Base-by-base conservation (phyloP, 192 early-diverging fungal species). In the Physocladia obscura region DNA sequence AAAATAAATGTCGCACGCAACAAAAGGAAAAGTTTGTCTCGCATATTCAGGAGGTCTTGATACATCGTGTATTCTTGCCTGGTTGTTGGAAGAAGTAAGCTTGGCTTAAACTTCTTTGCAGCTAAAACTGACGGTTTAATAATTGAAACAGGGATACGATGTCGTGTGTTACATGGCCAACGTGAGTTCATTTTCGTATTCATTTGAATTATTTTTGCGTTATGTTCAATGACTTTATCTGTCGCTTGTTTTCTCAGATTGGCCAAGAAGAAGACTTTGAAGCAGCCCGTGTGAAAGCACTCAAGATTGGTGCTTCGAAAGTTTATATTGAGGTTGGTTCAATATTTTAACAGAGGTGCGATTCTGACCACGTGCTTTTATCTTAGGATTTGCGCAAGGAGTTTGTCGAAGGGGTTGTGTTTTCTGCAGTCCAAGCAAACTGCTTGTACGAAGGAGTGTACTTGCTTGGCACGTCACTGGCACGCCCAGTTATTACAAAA, bases 181-280 rank as follows among this genome's bases (percentile, higher is more conserved):
- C 80, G 63, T 65, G 49, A 17, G 63, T 51, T 49, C 8, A 13
- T 13, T 29, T 63, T 27, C n/a, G 19, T 19, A 3, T 49, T 48
- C 29, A 1, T 48, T 13, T 63, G 19, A 15, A n/a, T n/a, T n/a
- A n/a, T n/a, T n/a, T n/a, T n/a, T n/a, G n/a, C n/a, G n/a, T n/a
- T 15, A 29, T 37, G 61, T 26, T 63, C 15, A 63, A 22, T 35
- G 44, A 13, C 24, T 59, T 2, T 15, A 55, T 11, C 24, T 17
- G 15, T 21, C 30, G 15, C 19, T 60, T 2, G 1, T 22, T n/a
- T 17, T 15, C 8, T 1, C 49, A 65, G 63, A 92, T 99, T 62
- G 97, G 97, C 49, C 97, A 99, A 80, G 95, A 97, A 75, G 95
- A 99, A 77, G 97, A 99, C 79, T 98, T 98, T 77, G 93, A 96